Evolutionary conservation across 1,139 yeast genomes (phyloP), one percentile per base, ranked within the genome.

Genomic region (Suhomyces choctaworum): DNA sequence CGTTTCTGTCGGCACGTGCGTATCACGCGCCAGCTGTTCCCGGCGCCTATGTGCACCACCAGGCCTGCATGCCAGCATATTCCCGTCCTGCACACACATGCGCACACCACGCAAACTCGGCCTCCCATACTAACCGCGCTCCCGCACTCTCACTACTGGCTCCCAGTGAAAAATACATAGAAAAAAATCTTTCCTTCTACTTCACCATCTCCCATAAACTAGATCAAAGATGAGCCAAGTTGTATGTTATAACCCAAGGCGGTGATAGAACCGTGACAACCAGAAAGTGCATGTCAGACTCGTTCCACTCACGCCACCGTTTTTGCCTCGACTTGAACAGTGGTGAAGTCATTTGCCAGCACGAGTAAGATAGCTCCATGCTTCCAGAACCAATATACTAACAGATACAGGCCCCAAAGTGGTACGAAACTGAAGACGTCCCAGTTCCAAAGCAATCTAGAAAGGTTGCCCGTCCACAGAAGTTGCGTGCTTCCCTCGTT

Each of bases 371-470:
- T n/a, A n/a, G n/a, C n/a, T n/a, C n/a, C n/a, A n/a, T n/a, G n/a
- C n/a, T n/a, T 4, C 17, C 13, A n/a, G 7, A 15, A 15, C 17
- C n/a, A 25, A 8, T 9, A 15, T 25, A 12, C 8, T 17, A 17
- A 8, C 17, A 7, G 12, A 26, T 16, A 16, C 28, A 80, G 84
- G 90, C 90, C 70, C 92, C 90, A 76, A 88, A 88, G 85, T 82
- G 89, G 89, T 88, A 88, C 82, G 88, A 88, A 73, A 81, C 96
- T 68, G 92, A 87, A 80, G 94, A 87, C 78, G 86, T 80, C 63
- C 80, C 90, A 67, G 88, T 80, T 70, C 80, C 88, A 61, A 86
- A 80, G 76, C 79, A 80, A 70, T 68, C 86, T 67, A 88, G 95
- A 82, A 88, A 90, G 86, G 72, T 92, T 62, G 78, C 79, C 60